Base-by-base conservation (phyloP, 1,139 yeast species). In the Yamadazyma sp. region DNA sequence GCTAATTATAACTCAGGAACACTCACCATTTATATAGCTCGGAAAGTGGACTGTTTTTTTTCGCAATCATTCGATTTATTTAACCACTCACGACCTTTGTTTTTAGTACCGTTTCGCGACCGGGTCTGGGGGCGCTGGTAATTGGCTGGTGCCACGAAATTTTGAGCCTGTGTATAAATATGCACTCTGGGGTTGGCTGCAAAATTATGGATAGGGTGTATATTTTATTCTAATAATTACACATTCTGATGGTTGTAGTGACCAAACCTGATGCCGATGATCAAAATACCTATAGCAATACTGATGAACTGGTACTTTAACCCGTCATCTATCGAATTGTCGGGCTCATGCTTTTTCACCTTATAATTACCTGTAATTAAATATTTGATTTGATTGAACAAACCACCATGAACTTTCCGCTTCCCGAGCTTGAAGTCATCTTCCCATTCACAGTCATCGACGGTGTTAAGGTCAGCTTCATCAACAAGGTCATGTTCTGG, bases 241-340 rank as follows among this genome's bases (percentile, higher is more conserved):
- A 29, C 31, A 15, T 29, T 29, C n/a, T 40, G 37, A 26, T 43
- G 48, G 25, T 42, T 37, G 34, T 51, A 49, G 35, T 60, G 62
- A 10, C 74, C 65, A 43, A 70, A 62, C 44, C 67, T 59, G 35
- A 70, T 54, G 2, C 74, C 76, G 35, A 71, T 56, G 29, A 71
- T 66, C 44, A 67, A 56, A 6, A 71, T 70, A 21, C 76, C 76
- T 34, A 71, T 53, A 6, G 74, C 73, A 34, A 71, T 64, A 28
- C 73, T 64, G 34, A 71, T 55, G 43, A 71, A 71, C 51, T 70
- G 72, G 47, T 67, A 64, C 52, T 65, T 69, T 44, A 71, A 57
- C 20, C 61, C 57, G 48, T 71, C 76, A 42, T 70, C 76, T 23
- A 64, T 70, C 31, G 64, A 52, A 31, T 39, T 51, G 42, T 47